Conservation (phyloP, 495 filamentous ascomycete species). For the Hyaloscypha hepaticicola region DNA sequence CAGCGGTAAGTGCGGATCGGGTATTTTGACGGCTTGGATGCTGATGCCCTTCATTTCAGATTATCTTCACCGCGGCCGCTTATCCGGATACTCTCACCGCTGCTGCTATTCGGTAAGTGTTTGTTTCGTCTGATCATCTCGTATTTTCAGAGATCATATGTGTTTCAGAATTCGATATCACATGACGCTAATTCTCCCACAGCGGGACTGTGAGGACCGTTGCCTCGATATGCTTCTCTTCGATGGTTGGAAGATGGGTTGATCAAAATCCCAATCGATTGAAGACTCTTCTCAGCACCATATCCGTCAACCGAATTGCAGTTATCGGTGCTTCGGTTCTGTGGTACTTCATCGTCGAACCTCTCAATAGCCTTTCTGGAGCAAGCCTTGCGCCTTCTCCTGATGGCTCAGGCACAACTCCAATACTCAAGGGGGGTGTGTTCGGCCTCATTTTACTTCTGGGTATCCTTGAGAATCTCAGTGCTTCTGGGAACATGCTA, state of each 20-base stretch:
- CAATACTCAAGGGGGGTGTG: constrained; percentile 32
- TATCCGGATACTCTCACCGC: constrained; percentile 55
- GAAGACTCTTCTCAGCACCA: constrained; percentile 41
- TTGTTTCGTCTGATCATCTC: constrained; percentile 6
- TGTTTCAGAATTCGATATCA: constrained; percentile 8
- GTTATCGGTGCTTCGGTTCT: constrained; percentile 51
- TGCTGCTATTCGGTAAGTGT: constrained; percentile 39
- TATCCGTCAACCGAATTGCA: constrained; percentile 44
- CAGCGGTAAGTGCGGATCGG: constrained; percentile 44
- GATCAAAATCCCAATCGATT: constrained; percentile 42
- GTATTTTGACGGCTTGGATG: not conserved
- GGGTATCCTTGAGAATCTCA: constrained; percentile 58
- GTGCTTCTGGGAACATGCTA: constrained; percentile 54
- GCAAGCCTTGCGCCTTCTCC: not conserved
- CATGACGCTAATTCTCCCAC: constrained; percentile 29
- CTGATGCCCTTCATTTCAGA: constrained; percentile 21
- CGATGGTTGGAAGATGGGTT: constrained; percentile 48
- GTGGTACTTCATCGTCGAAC: constrained; percentile 42
- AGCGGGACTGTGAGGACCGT: constrained; percentile 40
- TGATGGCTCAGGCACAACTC: constrained; percentile 16
- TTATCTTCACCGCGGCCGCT: constrained; percentile 57
- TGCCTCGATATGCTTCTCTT: constrained; percentile 40
- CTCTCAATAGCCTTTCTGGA: not conserved
- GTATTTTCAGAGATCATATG: not conserved
- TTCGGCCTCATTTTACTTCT: constrained; percentile 48